Evolutionary conservation across 345 rosid genomes (phyloP).

Genomic region (Eucalyptus viminalis): DNA sequence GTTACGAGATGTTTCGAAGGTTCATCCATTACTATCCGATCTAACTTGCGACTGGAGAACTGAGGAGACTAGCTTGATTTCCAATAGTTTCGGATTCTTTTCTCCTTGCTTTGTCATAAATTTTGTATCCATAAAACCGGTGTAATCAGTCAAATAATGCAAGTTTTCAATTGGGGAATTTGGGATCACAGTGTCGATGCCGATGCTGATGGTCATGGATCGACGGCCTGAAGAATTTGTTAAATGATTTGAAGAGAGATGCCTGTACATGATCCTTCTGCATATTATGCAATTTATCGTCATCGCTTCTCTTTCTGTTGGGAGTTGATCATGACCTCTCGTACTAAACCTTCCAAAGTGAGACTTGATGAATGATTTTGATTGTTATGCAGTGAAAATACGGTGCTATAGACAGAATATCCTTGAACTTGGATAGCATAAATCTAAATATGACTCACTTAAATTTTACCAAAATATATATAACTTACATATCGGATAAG

Average conservation of each 20-base stretch:
- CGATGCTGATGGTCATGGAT: not conserved
- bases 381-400: not conserved
- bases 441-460: not conserved
- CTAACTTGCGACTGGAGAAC: not conserved
- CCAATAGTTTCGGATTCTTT: not conserved
- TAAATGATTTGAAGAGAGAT: not conserved
- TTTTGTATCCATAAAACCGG: not conserved
- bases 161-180: not conserved
- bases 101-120: not conserved
- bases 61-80: not conserved
- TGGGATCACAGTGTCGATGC: not conserved
- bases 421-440: not conserved
- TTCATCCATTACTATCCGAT: conserved; percentile 8
- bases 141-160: not conserved
- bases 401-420: not conserved
- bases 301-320: not conserved
- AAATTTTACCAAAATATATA: too few relatives aligned
- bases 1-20: conserved; percentile 3
- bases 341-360: not conserved
- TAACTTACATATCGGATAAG: not conserved
- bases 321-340: not conserved
- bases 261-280: not conserved
- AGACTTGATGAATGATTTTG: not conserved
- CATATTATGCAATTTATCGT: not conserved
- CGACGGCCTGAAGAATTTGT: not conserved